These are phyloP conservation scores for Globisporangium orthogonon DNA, from an alignment of 352 stramenopile species.

Conservation along the genomic window DNA sequence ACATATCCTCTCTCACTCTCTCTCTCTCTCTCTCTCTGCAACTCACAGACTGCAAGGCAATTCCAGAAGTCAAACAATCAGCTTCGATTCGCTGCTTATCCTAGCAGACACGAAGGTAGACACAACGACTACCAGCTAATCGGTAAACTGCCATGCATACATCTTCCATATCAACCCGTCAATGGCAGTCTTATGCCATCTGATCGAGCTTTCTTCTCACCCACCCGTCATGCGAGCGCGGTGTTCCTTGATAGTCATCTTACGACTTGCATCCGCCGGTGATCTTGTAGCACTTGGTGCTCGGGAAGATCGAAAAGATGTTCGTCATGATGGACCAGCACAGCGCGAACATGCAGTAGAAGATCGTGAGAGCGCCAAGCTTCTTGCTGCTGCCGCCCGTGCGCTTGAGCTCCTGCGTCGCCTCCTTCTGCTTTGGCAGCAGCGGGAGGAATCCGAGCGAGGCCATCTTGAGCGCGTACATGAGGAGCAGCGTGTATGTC, in stretches of 20 bases:
- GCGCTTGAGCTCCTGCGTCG: conserved; percentile 21
- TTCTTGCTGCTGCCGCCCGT: conserved; percentile 10
- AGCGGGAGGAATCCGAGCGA: conserved; percentile 14
- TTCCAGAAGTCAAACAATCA: too few relatives aligned
- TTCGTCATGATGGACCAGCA: conserved; percentile 15
- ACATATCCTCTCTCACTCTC: too few relatives aligned
- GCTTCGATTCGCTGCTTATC: too few relatives aligned
- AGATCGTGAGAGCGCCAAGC: conserved; percentile 12
- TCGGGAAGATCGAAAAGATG: conserved; percentile 17
- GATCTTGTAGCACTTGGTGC: conserved; percentile 12
- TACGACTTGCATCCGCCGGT: conserved; percentile 10
- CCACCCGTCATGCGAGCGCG: background rate
- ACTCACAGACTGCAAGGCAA: too few relatives aligned
- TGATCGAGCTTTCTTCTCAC: too few relatives aligned
- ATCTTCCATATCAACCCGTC: too few relatives aligned
- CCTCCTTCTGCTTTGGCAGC: conserved; percentile 19
- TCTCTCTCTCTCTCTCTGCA: too few relatives aligned
- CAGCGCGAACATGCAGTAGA: conserved; percentile 15
- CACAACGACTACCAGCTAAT: too few relatives aligned
- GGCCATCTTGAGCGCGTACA: conserved; percentile 18
- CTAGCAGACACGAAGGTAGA: too few relatives aligned
- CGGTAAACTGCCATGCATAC: too few relatives aligned
- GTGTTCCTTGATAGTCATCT: background rate
- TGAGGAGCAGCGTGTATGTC: conserved; percentile 21
- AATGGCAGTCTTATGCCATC: too few relatives aligned